Base-by-base conservation (phyloP, 2,329 filamentous ascomycete species). In the Coleophoma cylindrospora region DNA sequence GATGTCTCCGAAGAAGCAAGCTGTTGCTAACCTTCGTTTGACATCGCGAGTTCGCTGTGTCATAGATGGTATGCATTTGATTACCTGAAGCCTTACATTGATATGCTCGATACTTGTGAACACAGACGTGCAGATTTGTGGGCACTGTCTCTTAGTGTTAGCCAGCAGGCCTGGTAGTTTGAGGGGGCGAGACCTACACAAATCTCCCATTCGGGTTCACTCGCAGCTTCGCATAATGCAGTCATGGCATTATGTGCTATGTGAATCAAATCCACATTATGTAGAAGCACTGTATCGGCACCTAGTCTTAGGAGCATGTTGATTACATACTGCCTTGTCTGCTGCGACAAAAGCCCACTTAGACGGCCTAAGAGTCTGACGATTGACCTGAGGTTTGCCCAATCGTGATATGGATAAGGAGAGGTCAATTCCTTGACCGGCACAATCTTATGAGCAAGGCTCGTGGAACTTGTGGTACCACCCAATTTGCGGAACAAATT, bases 11-110 rank as follows among this genome's bases (percentile, higher is more conserved):
- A 88, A 79, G 54, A 89, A 72, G 55, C 81, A 84, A 1, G 78
- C 75, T 5, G 85, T 70, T 3, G 88, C 86, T 8, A 94, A 73
- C 34, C 84, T 74, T 11, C 85, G 76, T 33, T 84, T 78, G 27
- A 92, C 70, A 34, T 84, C 77, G 53, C 85, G 77, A 1, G 79
- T 66, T 34, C 70, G 67, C 14, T 70, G 59, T 3, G 70, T 74
- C 6, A 69, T 72, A 10, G 77, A 69, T 0, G 86, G 81, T 14
- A 92, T 73, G 40, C 76, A 74, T 15, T 74, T 68, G 11, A 90
- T 70, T 4, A 84, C 70, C 41, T 80, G 77, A 49, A 75, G 73
- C 48, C 82, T 79, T 2, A 89, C 69, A 11, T 72, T 61, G 2
- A 74, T 66, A 54, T 75, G 73, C 27, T 64, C 68, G 50, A 84